phyloP scores from a whole-genome alignment of 164 flowering plant genomes.

The Annona cherimola region DNA sequence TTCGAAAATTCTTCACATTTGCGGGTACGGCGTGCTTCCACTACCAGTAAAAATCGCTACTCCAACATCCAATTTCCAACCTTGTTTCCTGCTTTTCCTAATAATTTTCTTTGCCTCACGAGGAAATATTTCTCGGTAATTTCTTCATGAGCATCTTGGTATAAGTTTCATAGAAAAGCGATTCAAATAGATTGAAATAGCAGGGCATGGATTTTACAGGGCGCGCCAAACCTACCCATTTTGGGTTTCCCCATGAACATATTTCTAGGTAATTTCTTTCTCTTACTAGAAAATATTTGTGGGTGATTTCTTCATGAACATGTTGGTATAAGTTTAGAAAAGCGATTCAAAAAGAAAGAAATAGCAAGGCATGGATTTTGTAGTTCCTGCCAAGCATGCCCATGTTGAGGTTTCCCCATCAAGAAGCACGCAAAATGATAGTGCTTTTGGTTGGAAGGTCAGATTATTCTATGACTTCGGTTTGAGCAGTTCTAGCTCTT shows the following conservation, averaged over 20 bases:
- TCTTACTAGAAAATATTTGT: conserved; percentile 1
- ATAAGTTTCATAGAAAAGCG: no score
- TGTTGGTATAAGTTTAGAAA: conserved; percentile 7
- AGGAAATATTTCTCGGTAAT: conserved; percentile 1
- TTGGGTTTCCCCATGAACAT: neutral
- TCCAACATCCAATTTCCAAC: no score
- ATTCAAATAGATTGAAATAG: no score
- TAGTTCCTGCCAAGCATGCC: conserved; percentile 34
- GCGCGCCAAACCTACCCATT: no score
- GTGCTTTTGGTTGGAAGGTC: conserved; percentile 13
- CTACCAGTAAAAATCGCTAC: no score
- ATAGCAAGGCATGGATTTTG: conserved; percentile 38
- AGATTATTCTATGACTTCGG: conserved; percentile 17
- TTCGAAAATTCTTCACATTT: no score
- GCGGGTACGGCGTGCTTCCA: no score
- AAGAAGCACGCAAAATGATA: conserved; percentile 17
- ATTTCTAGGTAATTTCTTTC: neutral
- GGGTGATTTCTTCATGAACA: conserved; percentile 1
- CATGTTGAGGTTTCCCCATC: conserved; percentile 47
- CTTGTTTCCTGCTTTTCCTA: no score
- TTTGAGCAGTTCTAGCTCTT: conserved; percentile 10
- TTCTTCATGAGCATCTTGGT: neutral
- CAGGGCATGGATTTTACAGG: no score
- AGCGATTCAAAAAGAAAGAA: neutral
- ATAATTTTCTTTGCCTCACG: neutral